phyloP scores from a whole-genome alignment of 148 eudicot species.

The Talinum fruticosum region DNA sequence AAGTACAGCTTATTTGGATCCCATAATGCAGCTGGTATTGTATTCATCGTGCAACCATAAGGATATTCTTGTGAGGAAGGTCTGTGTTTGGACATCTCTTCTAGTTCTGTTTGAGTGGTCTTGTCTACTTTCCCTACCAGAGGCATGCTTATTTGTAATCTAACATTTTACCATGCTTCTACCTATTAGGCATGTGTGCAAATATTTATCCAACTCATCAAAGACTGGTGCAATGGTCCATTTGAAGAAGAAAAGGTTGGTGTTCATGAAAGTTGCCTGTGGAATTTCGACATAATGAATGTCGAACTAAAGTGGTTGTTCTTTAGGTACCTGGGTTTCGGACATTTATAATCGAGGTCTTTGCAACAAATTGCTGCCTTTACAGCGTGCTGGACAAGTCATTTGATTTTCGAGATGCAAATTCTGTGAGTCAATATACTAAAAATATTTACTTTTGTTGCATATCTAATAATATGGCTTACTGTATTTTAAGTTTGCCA shows the following conservation, averaged over 20 bases:
- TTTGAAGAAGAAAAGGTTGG: slow-evolving; percentile 79
- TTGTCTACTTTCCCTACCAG: background rate
- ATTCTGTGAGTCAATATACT: slow-evolving; percentile 63
- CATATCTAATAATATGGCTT: background rate
- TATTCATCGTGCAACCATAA: slow-evolving; percentile 73
- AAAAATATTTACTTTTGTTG: background rate
- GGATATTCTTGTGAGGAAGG: slow-evolving; percentile 82
- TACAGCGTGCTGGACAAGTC: slow-evolving; percentile 94
- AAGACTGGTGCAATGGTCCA: slow-evolving; percentile 81
- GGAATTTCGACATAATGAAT: background rate
- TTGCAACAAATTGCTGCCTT: slow-evolving; percentile 82
- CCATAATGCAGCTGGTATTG: slow-evolving; percentile 72
- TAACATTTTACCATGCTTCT: slow-evolving; percentile 10
- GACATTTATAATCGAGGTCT: slow-evolving; percentile 64
- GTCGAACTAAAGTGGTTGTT: slow-evolving; percentile 24
- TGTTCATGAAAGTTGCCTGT: slow-evolving; percentile 4
- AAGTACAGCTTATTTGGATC: slow-evolving; percentile 56
- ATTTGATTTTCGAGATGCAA: slow-evolving; percentile 87
- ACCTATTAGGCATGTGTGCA: slow-evolving; percentile 79
- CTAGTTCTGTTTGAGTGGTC: background rate
- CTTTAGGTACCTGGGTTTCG: slow-evolving; percentile 92
- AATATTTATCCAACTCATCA: slow-evolving; percentile 73
- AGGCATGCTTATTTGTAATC: background rate
- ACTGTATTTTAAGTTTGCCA: background rate
- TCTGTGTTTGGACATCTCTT: slow-evolving; percentile 20